Evolutionary conservation across 305 asterid genomes (phyloP).

Genomic region (Fraxinus paxiana): DNA sequence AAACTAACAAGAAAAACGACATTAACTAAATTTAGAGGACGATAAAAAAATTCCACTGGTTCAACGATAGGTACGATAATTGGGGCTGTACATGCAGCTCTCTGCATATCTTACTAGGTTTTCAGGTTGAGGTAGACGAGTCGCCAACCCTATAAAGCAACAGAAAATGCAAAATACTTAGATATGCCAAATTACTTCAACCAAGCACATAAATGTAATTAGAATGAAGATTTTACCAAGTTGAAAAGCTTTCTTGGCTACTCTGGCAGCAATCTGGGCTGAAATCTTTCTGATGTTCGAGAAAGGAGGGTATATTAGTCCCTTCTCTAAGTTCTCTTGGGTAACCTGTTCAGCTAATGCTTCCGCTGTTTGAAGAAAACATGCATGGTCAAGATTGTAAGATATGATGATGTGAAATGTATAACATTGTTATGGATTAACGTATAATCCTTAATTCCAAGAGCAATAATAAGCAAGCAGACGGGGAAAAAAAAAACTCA

Average conservation of each 20-base stretch:
- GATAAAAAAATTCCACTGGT: slow-evolving; percentile 5
- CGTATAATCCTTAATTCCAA: neutral
- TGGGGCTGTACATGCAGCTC: slow-evolving; percentile 99
- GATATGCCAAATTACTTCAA: neutral
- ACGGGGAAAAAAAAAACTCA: neutral
- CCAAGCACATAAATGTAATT: neutral
- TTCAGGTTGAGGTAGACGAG: slow-evolving; percentile 84
- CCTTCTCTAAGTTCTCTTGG: slow-evolving; percentile 71
- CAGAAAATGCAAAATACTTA: neutral
- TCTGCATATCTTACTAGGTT: slow-evolving; percentile 68
- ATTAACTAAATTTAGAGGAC: slow-evolving; percentile 13
- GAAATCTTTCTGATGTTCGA: slow-evolving; percentile 85
- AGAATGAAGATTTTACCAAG: neutral
- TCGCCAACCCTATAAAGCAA: slow-evolving; percentile 66
- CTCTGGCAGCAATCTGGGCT: slow-evolving; percentile 84
- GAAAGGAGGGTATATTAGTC: slow-evolving; percentile 86
- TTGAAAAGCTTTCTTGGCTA: slow-evolving; percentile 35
- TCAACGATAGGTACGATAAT: slow-evolving; percentile 81
- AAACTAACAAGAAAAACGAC: slow-evolving; percentile 8
- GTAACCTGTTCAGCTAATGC: slow-evolving; percentile 83
- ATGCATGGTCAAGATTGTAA: neutral
- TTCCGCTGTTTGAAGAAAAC: slow-evolving; percentile 64
- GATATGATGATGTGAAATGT: neutral
- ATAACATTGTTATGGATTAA: neutral
- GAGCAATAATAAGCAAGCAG: neutral